These are phyloP conservation scores for Chrysanthemum makinoi DNA, from an alignment of 129 eudicot species.

Conservation along the genomic window DNA sequence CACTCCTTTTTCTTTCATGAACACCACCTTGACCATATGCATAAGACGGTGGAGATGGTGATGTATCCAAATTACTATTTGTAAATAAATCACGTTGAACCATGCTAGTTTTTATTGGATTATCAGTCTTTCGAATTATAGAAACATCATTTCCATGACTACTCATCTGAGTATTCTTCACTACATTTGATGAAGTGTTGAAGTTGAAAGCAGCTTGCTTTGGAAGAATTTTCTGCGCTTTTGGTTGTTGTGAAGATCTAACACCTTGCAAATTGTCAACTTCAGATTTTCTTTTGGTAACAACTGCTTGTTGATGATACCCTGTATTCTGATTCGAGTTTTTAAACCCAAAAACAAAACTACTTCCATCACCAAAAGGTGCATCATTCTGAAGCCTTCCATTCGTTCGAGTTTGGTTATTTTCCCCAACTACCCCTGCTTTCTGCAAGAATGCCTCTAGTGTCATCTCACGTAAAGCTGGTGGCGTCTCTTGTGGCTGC, in stretches of 20 bases:
- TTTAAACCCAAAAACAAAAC: conserved; percentile 40
- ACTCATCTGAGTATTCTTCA: conserved; percentile 35
- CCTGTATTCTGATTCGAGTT: conserved; percentile 39
- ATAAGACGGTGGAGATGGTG: conserved; percentile 54
- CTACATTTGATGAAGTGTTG: conserved; percentile 36
- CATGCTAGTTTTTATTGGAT: conserved; percentile 25
- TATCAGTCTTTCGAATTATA: conserved; percentile 30
- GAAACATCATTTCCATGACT: conserved; percentile 37
- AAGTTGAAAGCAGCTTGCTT: conserved; percentile 55
- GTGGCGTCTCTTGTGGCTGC: conserved; percentile 48
- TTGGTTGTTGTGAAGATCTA: too few species aligned
- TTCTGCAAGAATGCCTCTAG: conserved; percentile 63
- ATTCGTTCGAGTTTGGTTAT: conserved; percentile 34
- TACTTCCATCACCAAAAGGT: conserved; percentile 27
- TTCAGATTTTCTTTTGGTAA: conserved; percentile 29
- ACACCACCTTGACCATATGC: conserved; percentile 34
- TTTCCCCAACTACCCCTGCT: conserved; percentile 71
- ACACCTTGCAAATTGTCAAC: neutral
- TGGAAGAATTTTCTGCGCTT: conserved; percentile 44
- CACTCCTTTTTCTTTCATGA: conserved; percentile 41
- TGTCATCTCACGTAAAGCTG: conserved; percentile 71
- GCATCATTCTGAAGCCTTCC: conserved; percentile 13
- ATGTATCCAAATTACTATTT: conserved; percentile 38
- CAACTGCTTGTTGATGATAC: conserved; percentile 30
- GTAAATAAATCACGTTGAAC: conserved; percentile 34